Percentiles rank a stretch among this genome's conserved stretches.
Conservation (phyloP, 306 rosid genomes). For the Parietaria judaica region DNA sequence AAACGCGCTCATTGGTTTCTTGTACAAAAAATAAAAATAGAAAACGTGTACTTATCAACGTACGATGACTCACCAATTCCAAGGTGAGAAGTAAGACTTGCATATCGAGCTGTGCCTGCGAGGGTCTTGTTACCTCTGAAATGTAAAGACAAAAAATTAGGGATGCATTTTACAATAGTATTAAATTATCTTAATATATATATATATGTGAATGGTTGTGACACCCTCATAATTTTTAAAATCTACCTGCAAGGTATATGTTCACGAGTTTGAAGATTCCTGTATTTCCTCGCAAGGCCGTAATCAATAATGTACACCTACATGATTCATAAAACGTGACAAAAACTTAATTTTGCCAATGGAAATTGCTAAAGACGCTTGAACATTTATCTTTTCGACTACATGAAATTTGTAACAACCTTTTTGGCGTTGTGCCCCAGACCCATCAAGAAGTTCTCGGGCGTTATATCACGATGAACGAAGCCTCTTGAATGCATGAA, state of each 20-base stretch:
- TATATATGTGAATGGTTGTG: no score
- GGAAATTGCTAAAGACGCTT: neutral
- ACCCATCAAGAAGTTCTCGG: slow-evolving; percentile 98
- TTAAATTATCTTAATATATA: no score
- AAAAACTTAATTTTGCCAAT: neutral
- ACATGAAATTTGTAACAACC: slow-evolving; percentile 31
- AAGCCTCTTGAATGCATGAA: slow-evolving; percentile 99
- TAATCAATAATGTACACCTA: slow-evolving; percentile 91
- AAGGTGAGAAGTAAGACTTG: slow-evolving; percentile 96
- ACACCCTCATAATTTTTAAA: no score
- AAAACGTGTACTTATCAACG: slow-evolving; percentile 2
- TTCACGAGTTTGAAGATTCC: slow-evolving; percentile 95
- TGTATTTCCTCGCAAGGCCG: slow-evolving; percentile 92
- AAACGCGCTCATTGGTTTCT: neutral
- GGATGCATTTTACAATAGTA: no score
- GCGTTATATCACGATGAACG: slow-evolving; percentile 98
- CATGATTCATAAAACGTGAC: neutral
- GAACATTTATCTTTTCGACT: neutral
- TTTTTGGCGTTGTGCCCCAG: slow-evolving; percentile 96
- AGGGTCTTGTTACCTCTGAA: slow-evolving; percentile 94
- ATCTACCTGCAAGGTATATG: slow-evolving; percentile 94
- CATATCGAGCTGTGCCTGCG: slow-evolving; percentile 99
- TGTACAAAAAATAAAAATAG: no score
- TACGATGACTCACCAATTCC: slow-evolving; percentile 78
- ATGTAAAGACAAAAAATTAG: slow-evolving; percentile 2